A percentile compares a stretch with the other conserved stretches of the same genome.
phyloP scores from a whole-genome alignment of 2,329 filamentous ascomycete genomes.

The Cephalotrichum gorgonifer region DNA sequence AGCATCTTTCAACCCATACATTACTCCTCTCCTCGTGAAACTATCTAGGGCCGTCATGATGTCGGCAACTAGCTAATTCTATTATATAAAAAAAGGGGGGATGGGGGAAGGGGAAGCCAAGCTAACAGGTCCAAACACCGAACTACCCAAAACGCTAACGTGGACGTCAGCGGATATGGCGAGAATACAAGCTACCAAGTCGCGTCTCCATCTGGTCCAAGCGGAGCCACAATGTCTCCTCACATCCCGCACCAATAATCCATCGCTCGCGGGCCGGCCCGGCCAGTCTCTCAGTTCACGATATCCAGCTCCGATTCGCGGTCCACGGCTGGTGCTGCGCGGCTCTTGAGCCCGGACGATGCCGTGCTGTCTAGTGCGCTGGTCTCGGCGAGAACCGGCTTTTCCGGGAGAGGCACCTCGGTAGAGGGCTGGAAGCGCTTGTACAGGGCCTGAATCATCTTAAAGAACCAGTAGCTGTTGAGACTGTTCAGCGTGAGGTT shows the following conservation, averaged over 20 bases:
- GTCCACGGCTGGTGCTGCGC: neutral
- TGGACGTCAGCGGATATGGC: no score
- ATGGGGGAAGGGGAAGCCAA: no score
- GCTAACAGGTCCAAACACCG: no score
- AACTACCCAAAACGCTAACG: no score
- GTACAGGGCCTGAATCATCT: slow-evolving; percentile 72
- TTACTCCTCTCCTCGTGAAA: no score
- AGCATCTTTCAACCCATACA: no score
- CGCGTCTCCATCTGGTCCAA: no score
- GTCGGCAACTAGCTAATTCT: no score
- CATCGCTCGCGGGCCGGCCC: no score
- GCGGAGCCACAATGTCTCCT: neutral
- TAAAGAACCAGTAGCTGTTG: slow-evolving; percentile 79
- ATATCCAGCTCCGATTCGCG: slow-evolving; percentile 1
- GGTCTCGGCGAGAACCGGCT: neutral
- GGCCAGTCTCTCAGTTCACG: slow-evolving; percentile 1
- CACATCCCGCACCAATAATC: neutral
- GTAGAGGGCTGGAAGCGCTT: slow-evolving; percentile 53
- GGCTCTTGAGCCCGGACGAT: neutral
- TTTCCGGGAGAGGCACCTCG: neutral
- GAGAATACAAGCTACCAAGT: no score
- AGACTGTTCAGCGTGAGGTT: slow-evolving; percentile 65
- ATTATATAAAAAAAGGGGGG: no score
- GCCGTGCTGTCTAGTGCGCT: slow-evolving; percentile 2
- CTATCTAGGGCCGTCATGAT: no score